Percentiles rank a stretch among this genome's conserved stretches.
phyloP scores from a whole-genome alignment of 352 stramenopile species.

The Phytophthora chlamydospora region DNA sequence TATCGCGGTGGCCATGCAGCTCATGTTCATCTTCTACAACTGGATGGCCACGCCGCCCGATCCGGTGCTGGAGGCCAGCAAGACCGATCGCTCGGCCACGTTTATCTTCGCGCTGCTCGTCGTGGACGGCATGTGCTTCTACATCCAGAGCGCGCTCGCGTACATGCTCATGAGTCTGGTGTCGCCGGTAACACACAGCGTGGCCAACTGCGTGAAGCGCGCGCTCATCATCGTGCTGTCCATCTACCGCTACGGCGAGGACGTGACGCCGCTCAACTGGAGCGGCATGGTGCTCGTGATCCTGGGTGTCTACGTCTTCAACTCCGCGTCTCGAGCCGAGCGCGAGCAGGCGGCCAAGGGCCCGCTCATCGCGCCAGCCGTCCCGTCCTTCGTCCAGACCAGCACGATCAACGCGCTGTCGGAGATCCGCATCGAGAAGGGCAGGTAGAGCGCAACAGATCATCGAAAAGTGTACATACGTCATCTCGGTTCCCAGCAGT shows the following conservation, averaged over 20 bases:
- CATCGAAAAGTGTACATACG: slow-evolving; percentile 17
- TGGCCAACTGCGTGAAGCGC: slow-evolving; percentile 92
- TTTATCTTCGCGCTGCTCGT: slow-evolving; percentile 65
- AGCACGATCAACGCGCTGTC: slow-evolving; percentile 64
- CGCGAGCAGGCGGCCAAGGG: slow-evolving; percentile 38
- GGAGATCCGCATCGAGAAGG: slow-evolving; percentile 73
- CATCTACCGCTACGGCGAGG: slow-evolving; percentile 91
- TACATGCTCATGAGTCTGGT: slow-evolving; percentile 93
- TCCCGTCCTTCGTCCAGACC: slow-evolving; percentile 43
- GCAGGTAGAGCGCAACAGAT: slow-evolving; percentile 18
- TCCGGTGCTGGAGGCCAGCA: slow-evolving; percentile 24
- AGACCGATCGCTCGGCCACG: slow-evolving; percentile 39
- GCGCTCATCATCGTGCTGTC: slow-evolving; percentile 91
- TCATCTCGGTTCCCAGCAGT: background rate
- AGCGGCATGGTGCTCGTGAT: slow-evolving; percentile 89
- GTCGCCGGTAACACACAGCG: slow-evolving; percentile 90
- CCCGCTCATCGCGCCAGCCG: slow-evolving; percentile 37
- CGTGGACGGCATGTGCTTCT: slow-evolving; percentile 85
- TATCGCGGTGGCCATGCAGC: slow-evolving; percentile 83
- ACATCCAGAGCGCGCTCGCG: slow-evolving; percentile 90
- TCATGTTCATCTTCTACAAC: slow-evolving; percentile 79
- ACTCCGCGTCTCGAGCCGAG: slow-evolving; percentile 69
- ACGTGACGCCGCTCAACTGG: slow-evolving; percentile 83
- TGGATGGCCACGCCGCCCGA: slow-evolving; percentile 52
- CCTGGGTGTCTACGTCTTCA: slow-evolving; percentile 90